Evolutionary conservation across 768 basidiomycete genomes (phyloP).

Genomic region (Boletus subparvulus): DNA sequence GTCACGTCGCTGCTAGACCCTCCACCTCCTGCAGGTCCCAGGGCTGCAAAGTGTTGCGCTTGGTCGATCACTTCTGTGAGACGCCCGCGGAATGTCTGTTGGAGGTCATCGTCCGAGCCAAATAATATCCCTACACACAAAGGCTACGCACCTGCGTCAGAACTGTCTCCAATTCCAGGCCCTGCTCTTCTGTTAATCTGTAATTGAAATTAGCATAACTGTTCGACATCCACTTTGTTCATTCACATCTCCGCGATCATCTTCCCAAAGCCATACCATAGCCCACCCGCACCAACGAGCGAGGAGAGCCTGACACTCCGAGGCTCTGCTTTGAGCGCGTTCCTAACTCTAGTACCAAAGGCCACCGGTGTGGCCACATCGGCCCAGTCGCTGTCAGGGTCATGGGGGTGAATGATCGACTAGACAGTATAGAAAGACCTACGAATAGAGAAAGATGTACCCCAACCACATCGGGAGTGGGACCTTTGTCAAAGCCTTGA

Average conservation of each 20-base stretch:
- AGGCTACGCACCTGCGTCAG: slow-evolving; percentile 57
- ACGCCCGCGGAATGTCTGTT: slow-evolving; percentile 73
- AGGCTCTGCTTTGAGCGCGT: slow-evolving; percentile 87
- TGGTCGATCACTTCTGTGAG: slow-evolving; percentile 81
- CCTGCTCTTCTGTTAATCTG: slow-evolving; percentile 77
- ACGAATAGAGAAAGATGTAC: slow-evolving; percentile 83
- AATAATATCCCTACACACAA: slow-evolving; percentile 6
- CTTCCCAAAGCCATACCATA: slow-evolving; percentile 93
- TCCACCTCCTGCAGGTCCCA: slow-evolving; percentile 57
- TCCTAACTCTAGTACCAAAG: slow-evolving; percentile 73
- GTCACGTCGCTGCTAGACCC: slow-evolving; percentile 57
- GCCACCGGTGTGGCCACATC: slow-evolving; percentile 82
- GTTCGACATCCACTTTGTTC: neutral
- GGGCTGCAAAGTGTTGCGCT: slow-evolving; percentile 81
- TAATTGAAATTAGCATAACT: slow-evolving; percentile 1
- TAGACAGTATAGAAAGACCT: neutral
- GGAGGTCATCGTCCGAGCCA: slow-evolving; percentile 2
- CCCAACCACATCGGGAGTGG: slow-evolving; percentile 92
- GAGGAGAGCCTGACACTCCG: slow-evolving; percentile 78
- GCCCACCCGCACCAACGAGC: slow-evolving; percentile 82
- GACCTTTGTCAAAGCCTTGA: slow-evolving; percentile 70
- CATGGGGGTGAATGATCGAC: neutral
- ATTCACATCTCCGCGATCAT: slow-evolving; percentile 80
- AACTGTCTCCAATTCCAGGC: slow-evolving; percentile 66
- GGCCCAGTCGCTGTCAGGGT: slow-evolving; percentile 69